Conservation (phyloP, 2,329 filamentous ascomycete species). For the Aotearoamyces nothofagi region DNA sequence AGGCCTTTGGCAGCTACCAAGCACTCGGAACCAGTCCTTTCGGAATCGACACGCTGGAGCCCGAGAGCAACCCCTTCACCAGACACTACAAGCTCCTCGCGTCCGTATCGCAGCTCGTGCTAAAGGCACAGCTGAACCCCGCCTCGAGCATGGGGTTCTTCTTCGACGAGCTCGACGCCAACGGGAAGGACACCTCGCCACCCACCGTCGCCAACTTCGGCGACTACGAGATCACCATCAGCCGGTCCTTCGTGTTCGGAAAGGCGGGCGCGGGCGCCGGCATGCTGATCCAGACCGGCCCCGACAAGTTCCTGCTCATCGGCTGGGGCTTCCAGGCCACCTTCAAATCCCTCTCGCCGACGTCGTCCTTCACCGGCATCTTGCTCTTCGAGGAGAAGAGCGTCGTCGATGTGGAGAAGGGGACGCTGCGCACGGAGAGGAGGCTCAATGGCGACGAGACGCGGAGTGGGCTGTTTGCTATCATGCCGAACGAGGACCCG, state of each 20-base stretch:
- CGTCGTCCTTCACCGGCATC: conserved; percentile 26
- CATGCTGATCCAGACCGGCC: conserved; percentile 25
- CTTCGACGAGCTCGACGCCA: conserved; percentile 26
- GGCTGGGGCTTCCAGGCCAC: conserved; percentile 28
- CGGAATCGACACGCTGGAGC: conserved; percentile 25
- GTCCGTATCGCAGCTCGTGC: conserved; percentile 20
- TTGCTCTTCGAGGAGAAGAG: conserved; percentile 26
- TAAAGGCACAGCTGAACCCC: conserved; percentile 23
- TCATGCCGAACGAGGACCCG: conserved; percentile 40
- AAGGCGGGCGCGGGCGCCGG: conserved; percentile 24
- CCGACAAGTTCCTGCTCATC: conserved; percentile 25
- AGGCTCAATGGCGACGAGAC: conserved; percentile 30
- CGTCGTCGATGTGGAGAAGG: conserved; percentile 20
- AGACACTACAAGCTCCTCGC: conserved; percentile 25
- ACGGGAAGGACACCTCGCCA: conserved; percentile 17
- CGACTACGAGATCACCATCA: conserved; percentile 22
- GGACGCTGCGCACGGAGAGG: conserved; percentile 21
- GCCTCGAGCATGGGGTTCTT: conserved; percentile 25
- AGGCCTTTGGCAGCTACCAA: conserved; percentile 21
- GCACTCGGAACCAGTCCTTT: conserved; percentile 23
- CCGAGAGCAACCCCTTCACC: conserved; percentile 19
- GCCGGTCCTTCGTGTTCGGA: conserved; percentile 30
- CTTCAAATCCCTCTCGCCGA: conserved; percentile 16
- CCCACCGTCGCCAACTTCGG: conserved; percentile 18
- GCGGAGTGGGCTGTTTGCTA: conserved; percentile 27